Percentiles rank a stretch among this genome's conserved stretches.
Conservation (phyloP, 2,329 filamentous ascomycete species). For the Fusarium dlaminii region DNA sequence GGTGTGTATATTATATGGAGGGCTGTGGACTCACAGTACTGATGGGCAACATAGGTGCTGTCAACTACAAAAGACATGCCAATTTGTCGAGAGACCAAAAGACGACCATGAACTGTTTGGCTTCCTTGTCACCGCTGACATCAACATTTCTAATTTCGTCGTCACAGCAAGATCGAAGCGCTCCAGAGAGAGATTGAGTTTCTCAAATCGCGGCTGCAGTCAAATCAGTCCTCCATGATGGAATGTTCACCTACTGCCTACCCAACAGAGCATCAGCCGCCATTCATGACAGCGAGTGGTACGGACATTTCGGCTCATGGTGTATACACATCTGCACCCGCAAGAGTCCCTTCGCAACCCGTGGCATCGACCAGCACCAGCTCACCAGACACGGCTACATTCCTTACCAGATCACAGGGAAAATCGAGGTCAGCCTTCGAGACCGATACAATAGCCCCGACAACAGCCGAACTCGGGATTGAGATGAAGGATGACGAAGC, state of each 20-base stretch:
- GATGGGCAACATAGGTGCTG: not conserved
- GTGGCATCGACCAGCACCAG: not conserved
- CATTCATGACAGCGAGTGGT: not conserved
- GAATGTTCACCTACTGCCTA: not conserved
- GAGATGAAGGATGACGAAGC: not conserved
- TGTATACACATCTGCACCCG: not conserved
- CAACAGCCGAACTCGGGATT: not conserved
- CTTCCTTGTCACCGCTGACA: fast-evolving
- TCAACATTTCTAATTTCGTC: fast-evolving
- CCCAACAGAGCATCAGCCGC: fast-evolving
- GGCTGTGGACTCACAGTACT: not conserved
- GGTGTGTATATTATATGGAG: not conserved
- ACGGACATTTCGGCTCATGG: fast-evolving
- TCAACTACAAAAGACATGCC: slow-evolving; percentile 2
- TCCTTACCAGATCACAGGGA: not conserved
- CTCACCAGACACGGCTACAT: not conserved
- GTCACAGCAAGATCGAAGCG: not conserved
- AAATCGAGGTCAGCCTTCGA: not conserved
- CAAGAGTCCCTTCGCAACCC: not conserved
- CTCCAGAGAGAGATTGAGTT: slow-evolving; percentile 1
- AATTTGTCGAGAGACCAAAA: slow-evolving; percentile 3
- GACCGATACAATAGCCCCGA: not conserved
- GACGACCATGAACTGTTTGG: slow-evolving; percentile 1
- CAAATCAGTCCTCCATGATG: not conserved
- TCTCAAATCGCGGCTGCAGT: not conserved